Evolutionary conservation across 2,329 filamentous ascomycete genomes (phyloP), one percentile per base, ranked within the genome.

Genomic region (Stagonosporopsis chrysanthemi): DNA sequence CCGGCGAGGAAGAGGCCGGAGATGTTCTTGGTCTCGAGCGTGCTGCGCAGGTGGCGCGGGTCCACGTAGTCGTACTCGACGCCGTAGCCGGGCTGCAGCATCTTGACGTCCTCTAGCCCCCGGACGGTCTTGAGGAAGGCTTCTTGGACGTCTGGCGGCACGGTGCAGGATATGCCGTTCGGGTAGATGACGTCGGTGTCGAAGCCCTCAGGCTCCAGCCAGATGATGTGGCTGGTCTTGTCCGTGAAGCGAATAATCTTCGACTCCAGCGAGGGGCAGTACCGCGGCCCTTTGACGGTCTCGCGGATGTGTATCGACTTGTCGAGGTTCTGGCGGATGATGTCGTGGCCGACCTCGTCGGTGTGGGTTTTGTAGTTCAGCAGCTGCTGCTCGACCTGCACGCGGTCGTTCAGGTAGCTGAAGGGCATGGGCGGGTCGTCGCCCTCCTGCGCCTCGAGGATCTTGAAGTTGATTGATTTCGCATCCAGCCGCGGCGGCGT

Each of bases 51-150:
- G 66, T 90, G 90, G 49, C 95, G 89, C 17, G 95, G 95, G 72
- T 99, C 95, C 17, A 99, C 91, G 75, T 99, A 99, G 79, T 98
- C 95, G 76, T 99, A 99, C 75, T 99, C 95, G 1, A 99, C 95
- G 7, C 95, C 95, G 70, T 99, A 99, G 8, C 94, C 95, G 1
- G 94, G 90, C 70, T 98, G 94, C 6, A 96, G 84, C 93, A 99
- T 97, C 24, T 83, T 87, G 4, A 92, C 92, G 57, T 93, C 87
- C 71, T 98, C 94, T 1, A 99, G 83, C 0, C 95, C 95, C n/a
- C 80, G 84, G 51, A 99, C 90, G 0, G 92, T 96, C 53, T 88
- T 89, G n/a, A 99, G 82, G 72, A 96, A 87, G 48, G 88, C 85
- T 67, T 91, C 88, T 75, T 99, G 95, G 0, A 90, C 92, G 54